Percentiles rank a stretch among this genome's conserved stretches.
These are phyloP conservation scores for Trichomonascaceae sp. DNA, from an alignment of 1,139 yeast species.

Conservation along the genomic window DNA sequence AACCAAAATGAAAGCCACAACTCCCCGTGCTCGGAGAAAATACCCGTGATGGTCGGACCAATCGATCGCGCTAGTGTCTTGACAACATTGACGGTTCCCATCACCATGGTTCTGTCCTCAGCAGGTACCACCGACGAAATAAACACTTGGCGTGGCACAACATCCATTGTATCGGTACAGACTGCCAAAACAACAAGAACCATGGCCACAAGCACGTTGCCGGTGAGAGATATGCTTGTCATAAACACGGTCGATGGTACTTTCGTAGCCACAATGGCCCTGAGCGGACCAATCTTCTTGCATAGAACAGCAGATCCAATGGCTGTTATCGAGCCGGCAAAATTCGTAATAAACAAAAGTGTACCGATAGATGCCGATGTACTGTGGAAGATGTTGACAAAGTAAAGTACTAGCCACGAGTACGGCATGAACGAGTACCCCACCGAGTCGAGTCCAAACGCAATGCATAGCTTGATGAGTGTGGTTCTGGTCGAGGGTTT, in stretches of 20 bases:
- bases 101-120: constrained; percentile 55
- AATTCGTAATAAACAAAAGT: constrained; percentile 48
- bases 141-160: constrained; percentile 76
- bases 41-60: constrained; percentile 73
- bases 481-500: constrained; percentile 7
- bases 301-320: constrained; percentile 62
- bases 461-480: constrained; percentile 31
- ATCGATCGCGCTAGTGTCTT: constrained; percentile 74
- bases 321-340: constrained; percentile 48
- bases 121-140: constrained; percentile 53
- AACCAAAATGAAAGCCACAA: constrained; percentile 41
- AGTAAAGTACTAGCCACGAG: constrained; percentile 79
- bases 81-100: constrained; percentile 78
- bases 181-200: constrained; percentile 34
- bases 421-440: constrained; percentile 83
- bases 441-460: constrained; percentile 62
- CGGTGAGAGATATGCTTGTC: constrained; percentile 38
- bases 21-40: constrained; percentile 40
- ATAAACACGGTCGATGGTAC: constrained; percentile 63
- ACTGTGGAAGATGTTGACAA: constrained; percentile 26
- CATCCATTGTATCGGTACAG: constrained; percentile 68
- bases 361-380: constrained; percentile 29
- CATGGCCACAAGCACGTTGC: constrained; percentile 20
- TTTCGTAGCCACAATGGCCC: constrained; percentile 64
- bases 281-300: constrained; percentile 59